Conservation (phyloP, 2,329 filamentous ascomycete genomes). For the Calonectria pseudoturangicola region DNA sequence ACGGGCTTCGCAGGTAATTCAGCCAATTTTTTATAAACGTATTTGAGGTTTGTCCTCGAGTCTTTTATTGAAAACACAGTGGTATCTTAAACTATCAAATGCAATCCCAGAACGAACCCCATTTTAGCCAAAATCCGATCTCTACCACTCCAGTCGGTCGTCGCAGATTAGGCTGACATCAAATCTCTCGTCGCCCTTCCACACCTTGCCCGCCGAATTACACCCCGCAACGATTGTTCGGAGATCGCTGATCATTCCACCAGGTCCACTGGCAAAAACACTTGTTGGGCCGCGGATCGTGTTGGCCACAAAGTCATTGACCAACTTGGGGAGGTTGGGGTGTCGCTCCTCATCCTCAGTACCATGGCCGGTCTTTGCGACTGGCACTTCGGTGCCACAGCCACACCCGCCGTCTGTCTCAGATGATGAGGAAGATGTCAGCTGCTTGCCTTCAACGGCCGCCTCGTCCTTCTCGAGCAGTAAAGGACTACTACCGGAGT, state of each 20-base stretch:
- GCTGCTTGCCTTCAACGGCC: constrained; percentile 38
- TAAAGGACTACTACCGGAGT: constrained; percentile 55
- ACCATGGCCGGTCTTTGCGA: constrained; percentile 55
- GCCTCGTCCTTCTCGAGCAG: constrained; percentile 49
- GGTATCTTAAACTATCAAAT: constrained; percentile 49
- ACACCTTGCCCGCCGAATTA: constrained; percentile 73
- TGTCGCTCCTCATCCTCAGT: constrained; percentile 59
- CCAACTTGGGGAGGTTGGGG: constrained; percentile 67
- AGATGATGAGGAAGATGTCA: constrained; percentile 53
- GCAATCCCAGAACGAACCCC: constrained; percentile 28
- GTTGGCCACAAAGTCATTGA: constrained; percentile 68
- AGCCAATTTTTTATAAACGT: neutral
- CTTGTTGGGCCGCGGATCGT: constrained; percentile 70
- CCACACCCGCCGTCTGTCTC: constrained; percentile 50
- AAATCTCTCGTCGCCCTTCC: constrained; percentile 73
- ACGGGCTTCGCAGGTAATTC: neutral
- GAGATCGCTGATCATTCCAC: constrained; percentile 75
- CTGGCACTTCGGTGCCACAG: constrained; percentile 55
- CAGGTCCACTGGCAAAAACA: constrained; percentile 77
- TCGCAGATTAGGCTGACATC: constrained; percentile 76
- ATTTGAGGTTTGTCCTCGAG: neutral
- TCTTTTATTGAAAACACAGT: constrained; percentile 36
- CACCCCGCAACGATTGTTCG: constrained; percentile 70
- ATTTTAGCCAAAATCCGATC: constrained; percentile 27
- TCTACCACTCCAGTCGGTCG: constrained; percentile 73